A percentile compares a stretch with the other conserved stretches of the same genome.
These are phyloP conservation scores for Candida argentea DNA, from an alignment of 805 yeast species.

Conservation along the genomic window DNA sequence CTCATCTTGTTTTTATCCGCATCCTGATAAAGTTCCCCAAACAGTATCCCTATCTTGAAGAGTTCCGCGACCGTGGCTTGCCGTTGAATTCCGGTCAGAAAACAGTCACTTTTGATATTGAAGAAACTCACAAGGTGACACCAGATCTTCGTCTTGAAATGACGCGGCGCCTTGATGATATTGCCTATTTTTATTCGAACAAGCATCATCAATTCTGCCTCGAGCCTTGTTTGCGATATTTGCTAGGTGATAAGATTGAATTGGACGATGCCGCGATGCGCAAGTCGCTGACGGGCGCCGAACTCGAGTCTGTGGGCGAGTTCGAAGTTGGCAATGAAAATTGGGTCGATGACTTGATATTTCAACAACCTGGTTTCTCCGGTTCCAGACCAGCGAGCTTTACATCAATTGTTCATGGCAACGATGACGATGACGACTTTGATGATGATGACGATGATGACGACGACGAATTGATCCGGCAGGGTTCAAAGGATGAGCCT, in stretches of 20 bases:
- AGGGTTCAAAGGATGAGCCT: slow-evolving; percentile 1
- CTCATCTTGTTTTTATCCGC: slow-evolving; percentile 50
- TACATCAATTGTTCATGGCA: no score
- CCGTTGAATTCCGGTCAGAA: slow-evolving; percentile 7
- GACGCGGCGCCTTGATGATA: slow-evolving; percentile 38
- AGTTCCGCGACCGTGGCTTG: slow-evolving; percentile 16
- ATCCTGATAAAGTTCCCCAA: slow-evolving; percentile 62
- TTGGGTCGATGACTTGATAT: slow-evolving; percentile 33
- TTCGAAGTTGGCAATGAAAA: slow-evolving; percentile 30
- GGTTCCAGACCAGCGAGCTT: no score
- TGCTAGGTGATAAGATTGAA: slow-evolving; percentile 71
- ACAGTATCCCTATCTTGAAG: slow-evolving; percentile 56
- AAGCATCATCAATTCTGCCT: slow-evolving; percentile 54
- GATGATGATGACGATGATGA: slow-evolving; percentile 17
- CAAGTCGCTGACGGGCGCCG: slow-evolving; percentile 9
- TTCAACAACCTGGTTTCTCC: slow-evolving; percentile 22
- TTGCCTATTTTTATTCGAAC: slow-evolving; percentile 46
- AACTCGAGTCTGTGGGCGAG: slow-evolving; percentile 3
- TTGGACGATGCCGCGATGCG: slow-evolving; percentile 24
- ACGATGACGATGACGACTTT: slow-evolving; percentile 10
- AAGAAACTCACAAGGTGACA: slow-evolving; percentile 66
- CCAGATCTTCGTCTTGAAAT: slow-evolving; percentile 42
- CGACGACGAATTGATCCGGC: slow-evolving; percentile 17
- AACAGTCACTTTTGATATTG: slow-evolving; percentile 42
- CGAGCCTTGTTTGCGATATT: slow-evolving; percentile 66